A percentile compares a stretch with the other conserved stretches of the same genome.
These are phyloP conservation scores for Guadua angustifolia DNA, from an alignment of 176 grass and related monocot species.

Conservation along the genomic window DNA sequence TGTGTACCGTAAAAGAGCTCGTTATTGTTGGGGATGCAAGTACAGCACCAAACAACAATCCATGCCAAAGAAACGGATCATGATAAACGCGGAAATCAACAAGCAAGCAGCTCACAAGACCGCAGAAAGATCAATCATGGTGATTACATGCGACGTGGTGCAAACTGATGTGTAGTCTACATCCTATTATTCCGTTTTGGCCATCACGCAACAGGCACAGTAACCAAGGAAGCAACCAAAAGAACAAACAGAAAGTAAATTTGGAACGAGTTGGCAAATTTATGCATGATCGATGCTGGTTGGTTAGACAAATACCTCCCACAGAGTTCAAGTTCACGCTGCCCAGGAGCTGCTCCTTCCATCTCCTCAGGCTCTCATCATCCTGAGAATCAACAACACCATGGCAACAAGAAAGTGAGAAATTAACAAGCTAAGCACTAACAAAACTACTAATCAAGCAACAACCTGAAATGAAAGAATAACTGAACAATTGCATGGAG, in stretches of 20 bases:
- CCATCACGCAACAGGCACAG: too few relatives aligned
- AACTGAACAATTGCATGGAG: background rate
- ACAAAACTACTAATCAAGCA: background rate
- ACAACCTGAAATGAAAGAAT: background rate
- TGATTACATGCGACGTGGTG: background rate
- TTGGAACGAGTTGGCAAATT: background rate
- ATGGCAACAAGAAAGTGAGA: background rate
- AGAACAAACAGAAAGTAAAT: background rate
- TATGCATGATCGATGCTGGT: background rate
- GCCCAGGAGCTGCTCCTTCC: constrained; percentile 95
- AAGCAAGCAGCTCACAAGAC: background rate
- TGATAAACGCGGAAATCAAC: background rate
- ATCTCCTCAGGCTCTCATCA: constrained; percentile 92
- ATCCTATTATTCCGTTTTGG: too few relatives aligned
- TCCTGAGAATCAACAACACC: constrained; percentile 49
- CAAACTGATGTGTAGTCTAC: too few relatives aligned
- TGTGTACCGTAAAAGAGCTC: too few relatives aligned
- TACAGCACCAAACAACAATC: too few relatives aligned
- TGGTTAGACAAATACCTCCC: constrained; percentile 59
- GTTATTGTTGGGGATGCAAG: too few relatives aligned
- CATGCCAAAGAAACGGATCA: background rate
- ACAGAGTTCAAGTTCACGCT: constrained; percentile 93
- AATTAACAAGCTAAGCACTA: background rate
- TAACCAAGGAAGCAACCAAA: background rate
- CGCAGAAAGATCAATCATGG: background rate